These are phyloP conservation scores for Cordyceps cateniannulata DNA, from an alignment of 2,329 filamentous ascomycete genomes.

Conservation along the genomic window DNA sequence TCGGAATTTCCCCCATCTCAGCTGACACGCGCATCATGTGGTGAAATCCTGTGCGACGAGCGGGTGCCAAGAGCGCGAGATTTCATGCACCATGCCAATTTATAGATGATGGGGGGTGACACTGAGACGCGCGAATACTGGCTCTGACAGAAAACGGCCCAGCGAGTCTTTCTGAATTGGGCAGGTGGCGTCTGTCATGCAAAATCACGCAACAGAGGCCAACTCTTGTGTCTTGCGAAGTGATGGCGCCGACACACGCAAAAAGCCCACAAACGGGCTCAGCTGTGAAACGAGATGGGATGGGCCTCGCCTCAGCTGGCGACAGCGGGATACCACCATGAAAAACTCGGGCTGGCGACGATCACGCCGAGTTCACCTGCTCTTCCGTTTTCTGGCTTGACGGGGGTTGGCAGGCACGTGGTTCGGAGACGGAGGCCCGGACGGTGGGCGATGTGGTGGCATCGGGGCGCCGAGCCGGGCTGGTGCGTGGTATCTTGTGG, in stretches of 20 bases:
- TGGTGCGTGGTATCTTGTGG: no score
- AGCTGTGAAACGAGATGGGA: neutral
- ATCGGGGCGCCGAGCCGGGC: no score
- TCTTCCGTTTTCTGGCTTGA: no score
- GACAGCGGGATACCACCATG: no score
- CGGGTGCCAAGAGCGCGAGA: no score
- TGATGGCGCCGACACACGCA: neutral
- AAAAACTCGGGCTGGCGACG: no score
- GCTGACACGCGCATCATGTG: neutral
- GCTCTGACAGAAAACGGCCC: neutral
- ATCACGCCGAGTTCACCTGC: no score
- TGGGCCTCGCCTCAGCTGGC: no score
- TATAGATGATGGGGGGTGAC: neutral
- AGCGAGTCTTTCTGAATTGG: neutral
- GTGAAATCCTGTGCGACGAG: neutral
- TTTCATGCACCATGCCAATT: neutral
- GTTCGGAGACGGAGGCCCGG: no score
- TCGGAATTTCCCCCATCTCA: neutral
- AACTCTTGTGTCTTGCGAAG: neutral
- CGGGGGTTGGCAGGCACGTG: no score
- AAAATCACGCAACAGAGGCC: slow-evolving; percentile 1
- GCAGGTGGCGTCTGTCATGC: neutral
- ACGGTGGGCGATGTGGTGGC: no score
- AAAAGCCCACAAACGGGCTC: neutral
- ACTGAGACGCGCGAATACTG: neutral